Evolutionary conservation across 495 filamentous ascomycete species (phyloP), one percentile per base, ranked within the genome.

Genomic region (Penicillium steckii): DNA sequence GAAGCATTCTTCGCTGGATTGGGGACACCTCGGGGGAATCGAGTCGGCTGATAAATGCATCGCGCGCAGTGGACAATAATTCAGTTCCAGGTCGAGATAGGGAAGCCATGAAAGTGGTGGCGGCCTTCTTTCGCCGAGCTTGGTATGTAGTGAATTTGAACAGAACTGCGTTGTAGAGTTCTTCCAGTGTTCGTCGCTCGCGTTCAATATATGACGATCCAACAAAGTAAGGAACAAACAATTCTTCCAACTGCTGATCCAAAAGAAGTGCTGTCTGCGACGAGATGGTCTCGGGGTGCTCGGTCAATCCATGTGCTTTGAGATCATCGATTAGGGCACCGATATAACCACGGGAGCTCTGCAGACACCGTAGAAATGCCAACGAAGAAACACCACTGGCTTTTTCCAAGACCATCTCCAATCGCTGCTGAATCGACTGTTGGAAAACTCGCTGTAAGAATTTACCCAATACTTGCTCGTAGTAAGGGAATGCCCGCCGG

Each of bases 61-160:
- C 74, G 37, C 90, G 86, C 47, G 90, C 89, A 8, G 89, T 86
- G 38, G 89, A 78, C 15, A 95, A 75, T 8, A 94, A 73, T 66
- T 97, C 90, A 35, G 84, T 91, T 15, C 88, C 87, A 32, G 91
- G 87, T 53, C 92, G 88, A n/a, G 90, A 84, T 23, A 96, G 77
- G 7, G 90, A 89, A 33, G 87, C 90, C 81, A 97, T 90, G 62
- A 95, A 96, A 0, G 89, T 90, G 0, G 86, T 88, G 2, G 86
- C 88, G 2, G 91, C 88, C 77, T 93, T 95, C 66, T 90, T 88
- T 51, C 89, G 74, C 50, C 88, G 79, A 1, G 89, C 89, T 63
- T 99, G 95, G 62, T 90, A 97, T 25, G 91, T 86, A 26, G 87
- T 94, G 64, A 95, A 99, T 66, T 90, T 96, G 80, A 99, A 95